Conservation (phyloP, 768 basidiomycete genomes). For the Cyathus striatus region DNA sequence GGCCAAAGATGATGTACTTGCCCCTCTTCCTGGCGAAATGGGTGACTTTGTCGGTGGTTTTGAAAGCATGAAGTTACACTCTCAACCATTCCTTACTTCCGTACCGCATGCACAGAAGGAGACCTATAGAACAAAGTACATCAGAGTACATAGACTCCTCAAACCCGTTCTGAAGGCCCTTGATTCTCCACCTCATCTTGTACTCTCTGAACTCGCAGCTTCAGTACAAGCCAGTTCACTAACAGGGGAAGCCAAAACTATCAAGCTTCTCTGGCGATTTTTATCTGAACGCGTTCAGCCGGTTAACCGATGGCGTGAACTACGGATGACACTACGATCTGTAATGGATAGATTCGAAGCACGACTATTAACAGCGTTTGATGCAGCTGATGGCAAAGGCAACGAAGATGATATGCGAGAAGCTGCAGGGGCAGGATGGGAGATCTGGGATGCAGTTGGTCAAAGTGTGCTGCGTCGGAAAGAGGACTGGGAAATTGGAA, state of each 20-base stretch:
- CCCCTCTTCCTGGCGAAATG: constrained; percentile 34
- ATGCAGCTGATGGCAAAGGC: constrained; percentile 68
- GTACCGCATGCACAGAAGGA: too few relatives aligned
- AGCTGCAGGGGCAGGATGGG: constrained; percentile 82
- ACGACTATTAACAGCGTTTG: constrained; percentile 80
- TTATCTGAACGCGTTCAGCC: constrained; percentile 72
- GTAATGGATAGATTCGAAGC: constrained; percentile 90
- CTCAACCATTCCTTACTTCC: too few relatives aligned
- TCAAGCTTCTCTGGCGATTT: constrained; percentile 72
- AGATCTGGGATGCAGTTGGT: constrained; percentile 72
- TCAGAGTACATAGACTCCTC: constrained; percentile 60
- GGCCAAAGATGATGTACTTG: constrained; percentile 30
- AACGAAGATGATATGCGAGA: constrained; percentile 79
- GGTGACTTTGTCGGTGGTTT: constrained; percentile 26
- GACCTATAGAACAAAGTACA: constrained; percentile 52
- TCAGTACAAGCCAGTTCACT: constrained; percentile 40
- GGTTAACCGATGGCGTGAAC: constrained; percentile 56
- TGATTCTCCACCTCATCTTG: constrained; percentile 57
- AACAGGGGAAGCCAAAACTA: constrained; percentile 54
- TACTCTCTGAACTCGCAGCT: constrained; percentile 54
- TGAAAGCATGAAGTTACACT: constrained; percentile 7
- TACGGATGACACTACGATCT: constrained; percentile 62
- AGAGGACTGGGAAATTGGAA: constrained; percentile 86
- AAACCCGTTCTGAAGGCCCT: constrained; percentile 55
- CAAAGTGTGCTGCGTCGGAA: too few relatives aligned